Evolutionary conservation across 345 rosid genomes (phyloP).

Genomic region (Triadica sebifera): DNA sequence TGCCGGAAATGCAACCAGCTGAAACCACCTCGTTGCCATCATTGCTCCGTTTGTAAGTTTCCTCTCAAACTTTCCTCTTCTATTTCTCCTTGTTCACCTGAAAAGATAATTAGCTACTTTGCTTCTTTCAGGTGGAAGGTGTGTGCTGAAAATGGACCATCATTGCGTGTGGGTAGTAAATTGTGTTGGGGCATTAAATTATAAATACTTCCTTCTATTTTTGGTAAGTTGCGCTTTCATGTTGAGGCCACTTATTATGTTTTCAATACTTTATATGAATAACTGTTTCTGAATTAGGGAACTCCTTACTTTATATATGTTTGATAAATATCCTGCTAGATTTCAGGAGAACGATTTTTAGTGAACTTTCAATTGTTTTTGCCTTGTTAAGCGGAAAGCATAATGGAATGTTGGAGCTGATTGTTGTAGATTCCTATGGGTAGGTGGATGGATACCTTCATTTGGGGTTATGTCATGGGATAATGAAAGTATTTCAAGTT

Average conservation of each 20-base stretch:
- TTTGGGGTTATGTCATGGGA: background rate
- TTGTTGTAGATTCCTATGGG: background rate
- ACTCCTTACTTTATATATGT: background rate
- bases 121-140: constrained; percentile 71
- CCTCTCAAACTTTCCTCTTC: background rate
- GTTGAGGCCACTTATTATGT: background rate
- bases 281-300: background rate
- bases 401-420: background rate
- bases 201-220: constrained; percentile 91
- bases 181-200: constrained; percentile 93
- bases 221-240: constrained; percentile 56
- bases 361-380: background rate
- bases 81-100: constrained; percentile 3
- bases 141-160: constrained; percentile 95
- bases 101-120: constrained; percentile 23
- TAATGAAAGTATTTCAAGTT: background rate
- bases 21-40: constrained; percentile 96
- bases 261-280: background rate
- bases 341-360: background rate
- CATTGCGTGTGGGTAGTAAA: constrained; percentile 99
- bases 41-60: constrained; percentile 91
- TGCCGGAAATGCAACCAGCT: constrained; percentile 89
- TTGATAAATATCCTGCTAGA: constrained; percentile 3
- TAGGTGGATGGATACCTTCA: background rate
- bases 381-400: background rate